Percentiles rank a stretch among this genome's conserved stretches.
These are phyloP conservation scores for Paramyrothecium sp. DNA, from an alignment of 2,329 filamentous ascomycete genomes.

Conservation along the genomic window DNA sequence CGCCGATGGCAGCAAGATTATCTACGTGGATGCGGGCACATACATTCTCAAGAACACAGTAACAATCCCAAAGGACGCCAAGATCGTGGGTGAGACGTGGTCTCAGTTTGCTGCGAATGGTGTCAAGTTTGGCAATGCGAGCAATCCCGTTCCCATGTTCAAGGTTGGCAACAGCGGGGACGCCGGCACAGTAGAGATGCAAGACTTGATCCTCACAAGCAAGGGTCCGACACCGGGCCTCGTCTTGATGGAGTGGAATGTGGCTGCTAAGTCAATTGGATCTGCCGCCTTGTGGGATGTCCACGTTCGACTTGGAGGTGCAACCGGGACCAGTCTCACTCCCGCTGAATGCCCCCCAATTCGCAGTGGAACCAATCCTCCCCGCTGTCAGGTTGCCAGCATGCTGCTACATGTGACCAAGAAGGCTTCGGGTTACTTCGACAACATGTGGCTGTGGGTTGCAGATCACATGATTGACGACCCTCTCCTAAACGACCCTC, in stretches of 20 bases:
- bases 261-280: constrained; percentile 31
- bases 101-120: constrained; percentile 45
- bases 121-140: constrained; percentile 39
- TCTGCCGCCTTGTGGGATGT: constrained; percentile 45
- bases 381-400: constrained; percentile 58
- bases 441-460: constrained; percentile 65
- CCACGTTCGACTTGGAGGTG: constrained; percentile 54
- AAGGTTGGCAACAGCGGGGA: constrained; percentile 53
- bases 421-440: constrained; percentile 46
- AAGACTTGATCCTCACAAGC: constrained; percentile 58
- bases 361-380: constrained; percentile 39
- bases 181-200: constrained; percentile 54
- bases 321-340: constrained; percentile 64
- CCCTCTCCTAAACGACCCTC: constrained; percentile 39
- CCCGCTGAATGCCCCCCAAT: constrained; percentile 55
- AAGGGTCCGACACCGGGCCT: constrained; percentile 52
- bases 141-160: constrained; percentile 48
- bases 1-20: not conserved
- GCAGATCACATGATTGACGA: constrained; percentile 57
- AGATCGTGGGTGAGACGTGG: constrained; percentile 44
- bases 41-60: constrained; percentile 43
- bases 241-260: constrained; percentile 61
- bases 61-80: constrained; percentile 36
- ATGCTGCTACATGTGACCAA: constrained; percentile 46
- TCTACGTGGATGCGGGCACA: constrained; percentile 30